Evolutionary conservation across 1,284 basidiomycete species (phyloP), one percentile per base, ranked within the genome.

Genomic region (Microbotryum intermedium): DNA sequence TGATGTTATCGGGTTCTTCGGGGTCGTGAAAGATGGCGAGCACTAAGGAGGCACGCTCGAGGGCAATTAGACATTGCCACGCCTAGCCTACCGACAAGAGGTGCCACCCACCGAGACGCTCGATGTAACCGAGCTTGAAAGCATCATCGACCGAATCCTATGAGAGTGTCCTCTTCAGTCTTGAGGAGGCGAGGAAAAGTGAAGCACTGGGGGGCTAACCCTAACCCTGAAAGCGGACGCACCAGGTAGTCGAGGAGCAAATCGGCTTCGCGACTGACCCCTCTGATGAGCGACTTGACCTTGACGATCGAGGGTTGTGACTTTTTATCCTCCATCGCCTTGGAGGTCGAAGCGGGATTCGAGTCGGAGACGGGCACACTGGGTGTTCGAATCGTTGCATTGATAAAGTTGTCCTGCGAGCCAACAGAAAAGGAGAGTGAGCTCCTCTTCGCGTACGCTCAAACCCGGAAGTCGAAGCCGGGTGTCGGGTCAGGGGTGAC

Each of bases 231-330:
- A 50, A 48, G 44, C 62, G 60, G 59, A 72, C 76, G 52, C 62
- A 88, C 87, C 74, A 90, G 71, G 68, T 85, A 88, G 69, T 90
- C 84, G 48, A 90, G 75, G 46, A 90, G 78, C 64, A 79, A 83
- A 74, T 90, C 87, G 0, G 84, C 88, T 71, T 89, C 88, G 54
- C 84, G 82, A 7, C 86, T 86, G 69, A 82, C 84, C 5, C 86
- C 87, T 25, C 86, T 80, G 34, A 80, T 82, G 67, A 90, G 81
- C 13, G 82, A 84, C 82, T 86, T 81, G 28, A 77, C 70, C 25
- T 72, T 72, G 26, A 76, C 71, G 66, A 51, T 72, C 72, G 52
- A 70, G 48, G 28, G 65, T 43, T 52, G 57, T 28, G 13, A 69
- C 66, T 45, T 68, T 64, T 58, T 77, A 72, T 23, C 78, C 78